Evolutionary conservation across 2,329 filamentous ascomycete species (phyloP), one percentile per base, ranked within the genome.

Genomic region (Beauveria bassiana): DNA sequence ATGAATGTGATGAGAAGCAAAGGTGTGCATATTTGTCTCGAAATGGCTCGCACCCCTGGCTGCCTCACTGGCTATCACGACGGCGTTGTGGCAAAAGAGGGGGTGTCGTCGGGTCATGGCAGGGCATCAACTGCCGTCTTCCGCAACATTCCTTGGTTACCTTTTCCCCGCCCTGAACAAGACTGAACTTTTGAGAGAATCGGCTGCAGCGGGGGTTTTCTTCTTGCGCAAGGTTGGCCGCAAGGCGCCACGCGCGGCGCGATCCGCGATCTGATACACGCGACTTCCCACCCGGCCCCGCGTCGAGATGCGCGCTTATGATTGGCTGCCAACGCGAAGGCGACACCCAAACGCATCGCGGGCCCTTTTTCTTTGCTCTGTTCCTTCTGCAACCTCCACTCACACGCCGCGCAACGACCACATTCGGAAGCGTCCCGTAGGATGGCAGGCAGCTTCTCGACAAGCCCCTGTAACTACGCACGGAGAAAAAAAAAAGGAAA

Each of bases 201-300:
- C 26, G 10, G 42, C 53, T 31, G 24, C 22, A 14, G 52, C 14
- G 6, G 22, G 22, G 34, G 0, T 16, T 34, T 34, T 20, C 46
- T 16, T 56, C 7, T 28, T 28, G 22, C 24, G 20, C 22, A 16
- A 18, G 18, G 40, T 20, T 10, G 9, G 31, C 26, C 26, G 42
- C 5, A 59, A n/a, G 47, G 24, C 20, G 45, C n/a, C 34, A 47
- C 26, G 45, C 49, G 49, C 49, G 50, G 50, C 51, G 50, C 42
- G 59, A 49, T 42, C 38, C 57, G 57, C 56, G 57, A 59, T 58
- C 55, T 40, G 31, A 40, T 22, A 47, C 31, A 22, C 45, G 51
- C 51, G 59, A 54, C 14, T 43, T 43, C 10, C n/a, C 51, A 16
- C 20, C 49, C 24, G 46, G 46, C 47, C 49, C 58, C 58, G 59